phyloP scores from a whole-genome alignment of 768 basidiomycete genomes.

The Mycena galericulata region DNA sequence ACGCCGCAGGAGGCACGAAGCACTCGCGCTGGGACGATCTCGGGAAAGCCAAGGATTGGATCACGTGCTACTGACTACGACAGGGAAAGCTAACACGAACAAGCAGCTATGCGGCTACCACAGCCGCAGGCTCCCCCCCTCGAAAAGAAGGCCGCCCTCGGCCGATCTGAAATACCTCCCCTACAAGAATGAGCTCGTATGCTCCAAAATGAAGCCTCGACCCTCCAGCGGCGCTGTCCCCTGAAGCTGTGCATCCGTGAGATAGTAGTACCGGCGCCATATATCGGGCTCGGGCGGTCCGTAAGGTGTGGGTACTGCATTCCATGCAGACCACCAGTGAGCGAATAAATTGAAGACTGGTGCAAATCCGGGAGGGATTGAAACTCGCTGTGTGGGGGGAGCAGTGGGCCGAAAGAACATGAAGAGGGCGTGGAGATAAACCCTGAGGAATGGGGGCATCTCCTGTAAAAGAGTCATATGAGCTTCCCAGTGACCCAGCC shows the following conservation, averaged over 20 bases:
- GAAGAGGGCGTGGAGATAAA: not conserved
- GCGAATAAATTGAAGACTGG: conserved; percentile 1
- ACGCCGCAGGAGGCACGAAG: too few species aligned
- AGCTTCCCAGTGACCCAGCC: not conserved
- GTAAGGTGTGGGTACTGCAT: not conserved
- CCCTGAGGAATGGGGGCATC: not conserved
- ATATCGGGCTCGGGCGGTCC: not conserved
- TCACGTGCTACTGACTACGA: too few species aligned
- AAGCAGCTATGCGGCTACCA: too few species aligned
- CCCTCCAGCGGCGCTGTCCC: not conserved
- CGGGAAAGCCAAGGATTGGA: too few species aligned
- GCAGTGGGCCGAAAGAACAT: not conserved
- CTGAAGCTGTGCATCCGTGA: not conserved
- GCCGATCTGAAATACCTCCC: not conserved
- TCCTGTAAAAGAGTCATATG: not conserved
- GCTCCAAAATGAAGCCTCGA: not conserved
- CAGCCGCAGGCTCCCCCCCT: not conserved
- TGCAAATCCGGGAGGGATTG: not conserved
- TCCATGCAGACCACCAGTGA: not conserved
- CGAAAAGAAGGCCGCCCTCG: not conserved
- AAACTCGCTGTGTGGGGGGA: not conserved
- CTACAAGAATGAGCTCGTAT: not conserved
- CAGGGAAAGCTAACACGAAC: too few species aligned
- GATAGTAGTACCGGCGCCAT: not conserved
- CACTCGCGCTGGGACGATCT: too few species aligned